Conservation (phyloP, 371 early-diverging fungal species). For the Mortierella sp. region DNA sequence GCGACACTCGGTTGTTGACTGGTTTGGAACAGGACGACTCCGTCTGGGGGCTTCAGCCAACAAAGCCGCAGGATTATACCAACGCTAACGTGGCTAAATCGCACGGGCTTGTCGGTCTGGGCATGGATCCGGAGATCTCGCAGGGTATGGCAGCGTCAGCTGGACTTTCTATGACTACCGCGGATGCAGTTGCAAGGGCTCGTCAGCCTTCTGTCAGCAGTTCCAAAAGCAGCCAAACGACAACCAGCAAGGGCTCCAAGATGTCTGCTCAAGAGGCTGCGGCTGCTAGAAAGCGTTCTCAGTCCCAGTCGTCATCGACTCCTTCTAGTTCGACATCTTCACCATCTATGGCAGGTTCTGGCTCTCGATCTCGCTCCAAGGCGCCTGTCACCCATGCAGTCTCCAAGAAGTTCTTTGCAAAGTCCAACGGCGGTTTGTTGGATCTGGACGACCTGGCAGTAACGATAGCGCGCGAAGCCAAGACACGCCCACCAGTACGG, state of each 20-base stretch:
- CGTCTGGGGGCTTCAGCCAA: conserved; percentile 16
- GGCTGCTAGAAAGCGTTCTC: conserved; percentile 15
- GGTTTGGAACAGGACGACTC: conserved; percentile 25
- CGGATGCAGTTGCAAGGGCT: conserved; percentile 14
- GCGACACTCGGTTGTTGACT: conserved; percentile 16
- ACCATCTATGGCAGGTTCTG: neutral
- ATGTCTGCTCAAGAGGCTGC: conserved; percentile 8
- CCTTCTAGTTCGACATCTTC: neutral
- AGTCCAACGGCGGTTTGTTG: conserved; percentile 37
- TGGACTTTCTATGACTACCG: neutral
- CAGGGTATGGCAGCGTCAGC: conserved; percentile 15
- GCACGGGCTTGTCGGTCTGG: conserved; percentile 25
- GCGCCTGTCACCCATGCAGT: conserved; percentile 32
- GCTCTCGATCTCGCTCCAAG: neutral
- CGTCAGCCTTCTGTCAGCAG: conserved; percentile 22
- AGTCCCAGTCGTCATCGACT: conserved; percentile 12
- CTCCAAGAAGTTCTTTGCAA: conserved; percentile 35
- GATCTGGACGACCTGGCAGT: conserved; percentile 43
- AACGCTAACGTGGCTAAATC: neutral
- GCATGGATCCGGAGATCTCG: conserved; percentile 26
- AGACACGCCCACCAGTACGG: neutral
- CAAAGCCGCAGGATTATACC: conserved; percentile 3
- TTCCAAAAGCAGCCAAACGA: conserved; percentile 13
- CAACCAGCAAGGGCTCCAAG: conserved; percentile 15
- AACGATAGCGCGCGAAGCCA: conserved; percentile 35